phyloP scores from a whole-genome alignment of 2,329 filamentous ascomycete species.

The Dendrostoma leiphaemia region DNA sequence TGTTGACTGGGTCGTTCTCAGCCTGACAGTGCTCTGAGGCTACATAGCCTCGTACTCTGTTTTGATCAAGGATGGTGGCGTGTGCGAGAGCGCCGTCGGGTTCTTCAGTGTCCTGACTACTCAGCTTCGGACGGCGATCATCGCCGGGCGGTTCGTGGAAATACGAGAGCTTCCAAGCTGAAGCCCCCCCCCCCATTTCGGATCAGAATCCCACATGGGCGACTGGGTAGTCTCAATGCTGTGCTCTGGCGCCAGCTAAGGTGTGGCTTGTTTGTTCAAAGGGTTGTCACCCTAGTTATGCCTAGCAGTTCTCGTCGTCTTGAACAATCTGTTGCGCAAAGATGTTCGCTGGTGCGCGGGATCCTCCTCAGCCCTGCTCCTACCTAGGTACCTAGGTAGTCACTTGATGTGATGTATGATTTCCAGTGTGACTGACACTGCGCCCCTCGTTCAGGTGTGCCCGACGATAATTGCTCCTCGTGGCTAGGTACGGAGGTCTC shows the following conservation, averaged over 20 bases:
- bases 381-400: no score
- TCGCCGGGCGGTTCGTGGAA: constrained; percentile 7
- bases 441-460: neutral
- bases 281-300: no score
- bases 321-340: no score
- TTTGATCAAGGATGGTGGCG: constrained; percentile 10
- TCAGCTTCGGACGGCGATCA: neutral
- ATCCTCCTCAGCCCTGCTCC: neutral
- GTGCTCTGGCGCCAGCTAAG: neutral
- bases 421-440: neutral
- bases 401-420: neutral
- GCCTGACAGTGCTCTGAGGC: neutral
- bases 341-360: neutral
- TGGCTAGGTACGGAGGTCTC: neutral
- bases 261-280: no score
- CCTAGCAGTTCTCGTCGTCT: no score
- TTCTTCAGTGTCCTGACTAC: neutral
- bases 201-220: neutral
- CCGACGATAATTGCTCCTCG: neutral
- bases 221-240: neutral
- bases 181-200: neutral
- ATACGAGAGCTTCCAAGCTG: constrained; percentile 1
- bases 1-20: no score
- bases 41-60: constrained; percentile 3
- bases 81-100: neutral